phyloP scores from a whole-genome alignment of 176 grass and related monocot species.

The Saccharum spontaneum region DNA sequence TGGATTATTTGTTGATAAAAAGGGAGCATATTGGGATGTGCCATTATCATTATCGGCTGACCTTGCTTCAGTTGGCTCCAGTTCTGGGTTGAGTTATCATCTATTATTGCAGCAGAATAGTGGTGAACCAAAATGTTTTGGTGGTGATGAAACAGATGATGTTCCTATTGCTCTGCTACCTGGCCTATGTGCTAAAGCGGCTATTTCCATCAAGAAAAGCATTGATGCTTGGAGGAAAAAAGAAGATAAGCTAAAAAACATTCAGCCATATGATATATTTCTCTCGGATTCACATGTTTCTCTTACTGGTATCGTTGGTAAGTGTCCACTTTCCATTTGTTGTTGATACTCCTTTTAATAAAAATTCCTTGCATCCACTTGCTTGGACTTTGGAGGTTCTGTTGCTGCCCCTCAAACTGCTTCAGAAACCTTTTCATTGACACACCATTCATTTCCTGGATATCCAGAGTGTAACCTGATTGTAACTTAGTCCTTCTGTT shows the following conservation, averaged over 20 bases:
- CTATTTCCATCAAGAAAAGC: conserved; percentile 76
- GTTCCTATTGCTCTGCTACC: conserved; percentile 65
- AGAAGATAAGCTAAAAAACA: conserved; percentile 82
- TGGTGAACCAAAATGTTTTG: conserved; percentile 74
- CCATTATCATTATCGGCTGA: conserved; percentile 80
- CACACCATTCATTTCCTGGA: conserved; percentile 4
- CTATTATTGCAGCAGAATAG: conserved; percentile 77
- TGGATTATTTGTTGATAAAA: conserved; percentile 85
- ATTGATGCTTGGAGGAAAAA: conserved; percentile 82
- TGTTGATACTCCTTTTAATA: conserved; percentile 18
- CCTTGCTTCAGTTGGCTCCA: conserved; percentile 71
- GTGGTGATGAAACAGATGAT: conserved; percentile 49
- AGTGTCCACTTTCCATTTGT: conserved; percentile 36
- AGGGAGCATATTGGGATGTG: conserved; percentile 82
- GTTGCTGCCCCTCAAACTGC: not conserved
- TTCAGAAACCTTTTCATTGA: not conserved
- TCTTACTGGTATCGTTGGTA: conserved; percentile 72
- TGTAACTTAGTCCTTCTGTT: not conserved
- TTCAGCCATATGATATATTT: conserved; percentile 90
- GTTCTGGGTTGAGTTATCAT: conserved; percentile 88
- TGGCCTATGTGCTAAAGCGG: conserved; percentile 72
- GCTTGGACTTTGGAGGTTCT: not conserved
- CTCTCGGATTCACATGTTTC: conserved; percentile 88
- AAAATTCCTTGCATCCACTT: not conserved
- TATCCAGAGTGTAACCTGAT: conserved; percentile 22